These are phyloP conservation scores for Xylariaceae sp. DNA, from an alignment of 2,329 filamentous ascomycete genomes.

Conservation along the genomic window DNA sequence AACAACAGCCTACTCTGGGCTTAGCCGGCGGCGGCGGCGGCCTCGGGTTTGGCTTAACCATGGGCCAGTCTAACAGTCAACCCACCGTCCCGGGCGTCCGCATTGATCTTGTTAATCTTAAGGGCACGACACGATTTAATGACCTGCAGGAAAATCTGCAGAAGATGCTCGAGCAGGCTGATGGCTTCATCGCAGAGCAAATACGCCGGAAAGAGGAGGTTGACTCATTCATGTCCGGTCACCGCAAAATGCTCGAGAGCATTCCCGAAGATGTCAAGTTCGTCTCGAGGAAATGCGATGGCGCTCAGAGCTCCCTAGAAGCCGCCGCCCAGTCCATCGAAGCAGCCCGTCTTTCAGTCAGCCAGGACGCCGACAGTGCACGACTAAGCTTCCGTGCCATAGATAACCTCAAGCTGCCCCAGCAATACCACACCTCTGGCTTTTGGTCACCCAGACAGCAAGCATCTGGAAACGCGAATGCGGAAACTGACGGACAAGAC, in stretches of 20 bases:
- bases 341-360: constrained; percentile 39
- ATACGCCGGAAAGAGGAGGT: constrained; percentile 75
- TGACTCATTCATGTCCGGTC: constrained; percentile 60
- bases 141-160: constrained; percentile 82
- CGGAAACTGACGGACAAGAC: constrained; percentile 51
- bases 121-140: constrained; percentile 85
- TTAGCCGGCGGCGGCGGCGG: constrained; percentile 25
- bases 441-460: constrained; percentile 40
- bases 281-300: constrained; percentile 43
- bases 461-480: constrained; percentile 40
- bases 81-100: constrained; percentile 66
- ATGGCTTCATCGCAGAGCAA: constrained; percentile 74
- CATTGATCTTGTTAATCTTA: constrained; percentile 73
- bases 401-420: constrained; percentile 45
- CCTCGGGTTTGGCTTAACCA: constrained; percentile 37
- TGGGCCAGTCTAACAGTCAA: constrained; percentile 49
- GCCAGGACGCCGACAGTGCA: constrained; percentile 40
- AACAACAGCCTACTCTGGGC: constrained; percentile 22
- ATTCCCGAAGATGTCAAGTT: constrained; percentile 45
- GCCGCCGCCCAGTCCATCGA: constrained; percentile 42
- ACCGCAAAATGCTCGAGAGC: constrained; percentile 50
- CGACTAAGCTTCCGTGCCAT: constrained; percentile 44
- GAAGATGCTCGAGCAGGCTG: constrained; percentile 70
- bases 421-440: constrained; percentile 47
- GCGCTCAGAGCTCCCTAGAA: constrained; percentile 39